A percentile compares a stretch with the other conserved stretches of the same genome.
These are phyloP conservation scores for Salix udensis DNA, from an alignment of 345 rosid species.

Conservation along the genomic window DNA sequence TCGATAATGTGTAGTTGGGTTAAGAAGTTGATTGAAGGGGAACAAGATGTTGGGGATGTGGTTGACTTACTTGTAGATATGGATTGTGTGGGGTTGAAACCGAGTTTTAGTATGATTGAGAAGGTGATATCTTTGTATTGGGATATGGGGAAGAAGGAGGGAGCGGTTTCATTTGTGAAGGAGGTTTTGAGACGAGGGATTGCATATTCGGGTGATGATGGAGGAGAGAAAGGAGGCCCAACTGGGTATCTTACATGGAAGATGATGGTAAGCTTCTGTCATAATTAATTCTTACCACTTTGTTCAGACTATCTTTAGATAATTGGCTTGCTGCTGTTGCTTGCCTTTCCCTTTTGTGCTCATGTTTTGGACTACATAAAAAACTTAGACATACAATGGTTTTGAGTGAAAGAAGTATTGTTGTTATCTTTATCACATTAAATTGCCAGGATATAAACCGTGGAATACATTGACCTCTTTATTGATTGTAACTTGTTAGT, in stretches of 20 bases:
- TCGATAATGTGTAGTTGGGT: constrained; percentile 87
- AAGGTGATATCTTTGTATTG: constrained; percentile 87
- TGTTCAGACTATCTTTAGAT: background rate
- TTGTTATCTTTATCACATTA: background rate
- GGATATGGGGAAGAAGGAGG: constrained; percentile 64
- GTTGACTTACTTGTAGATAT: constrained; percentile 74
- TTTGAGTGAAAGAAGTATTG: background rate
- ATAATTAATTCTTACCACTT: background rate
- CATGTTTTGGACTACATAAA: background rate
- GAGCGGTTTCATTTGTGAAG: constrained; percentile 59
- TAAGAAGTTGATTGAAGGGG: constrained; percentile 65
- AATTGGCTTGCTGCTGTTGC: background rate
- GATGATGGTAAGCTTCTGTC: constrained; percentile 60
- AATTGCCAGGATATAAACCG: background rate
- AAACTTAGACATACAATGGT: background rate
- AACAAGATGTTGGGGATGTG: constrained; percentile 57
- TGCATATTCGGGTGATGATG: constrained; percentile 38
- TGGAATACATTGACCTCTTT: no score
- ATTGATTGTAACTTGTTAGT: background rate
- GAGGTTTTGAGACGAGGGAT: constrained; percentile 62
- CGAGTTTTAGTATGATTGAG: constrained; percentile 88
- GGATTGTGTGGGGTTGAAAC: constrained; percentile 87
- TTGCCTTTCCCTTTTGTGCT: background rate
- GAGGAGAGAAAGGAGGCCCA: constrained; percentile 74
- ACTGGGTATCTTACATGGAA: constrained; percentile 93